Evolutionary conservation across 306 rosid genomes (phyloP).

Genomic region (Medicago lupulina): DNA sequence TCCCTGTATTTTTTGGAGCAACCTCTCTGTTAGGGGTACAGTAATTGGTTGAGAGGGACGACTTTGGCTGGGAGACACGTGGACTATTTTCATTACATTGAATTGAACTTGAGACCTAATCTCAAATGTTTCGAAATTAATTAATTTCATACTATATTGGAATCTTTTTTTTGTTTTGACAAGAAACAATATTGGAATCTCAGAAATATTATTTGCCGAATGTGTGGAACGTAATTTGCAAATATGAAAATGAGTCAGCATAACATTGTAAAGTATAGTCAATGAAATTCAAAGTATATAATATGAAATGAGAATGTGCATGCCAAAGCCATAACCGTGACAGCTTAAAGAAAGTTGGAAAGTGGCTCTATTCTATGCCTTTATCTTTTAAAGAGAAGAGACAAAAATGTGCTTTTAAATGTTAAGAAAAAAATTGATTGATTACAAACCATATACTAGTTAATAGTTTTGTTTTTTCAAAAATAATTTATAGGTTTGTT

Average conservation of each 20-base stretch:
- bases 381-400: neutral
- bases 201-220: neutral
- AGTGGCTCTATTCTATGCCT: neutral
- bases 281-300: neutral
- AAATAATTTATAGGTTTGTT: too few species aligned
- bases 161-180: too few species aligned
- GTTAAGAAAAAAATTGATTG: too few species aligned
- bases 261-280: too few species aligned
- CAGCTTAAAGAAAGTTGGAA: neutral
- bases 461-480: too few species aligned
- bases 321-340: neutral
- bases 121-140: too few species aligned
- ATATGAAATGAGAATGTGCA: conserved; percentile 8
- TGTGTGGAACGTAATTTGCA: neutral
- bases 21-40: neutral
- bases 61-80: neutral
- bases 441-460: too few species aligned
- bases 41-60: neutral
- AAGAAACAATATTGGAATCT: neutral
- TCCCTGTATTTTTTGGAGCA: neutral
- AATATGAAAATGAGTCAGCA: too few species aligned
- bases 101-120: neutral
- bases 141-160: neutral
- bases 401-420: neutral
- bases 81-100: neutral